Base-by-base conservation (phyloP, 2,329 filamentous ascomycete species). In the Aureobasidium sp. region DNA sequence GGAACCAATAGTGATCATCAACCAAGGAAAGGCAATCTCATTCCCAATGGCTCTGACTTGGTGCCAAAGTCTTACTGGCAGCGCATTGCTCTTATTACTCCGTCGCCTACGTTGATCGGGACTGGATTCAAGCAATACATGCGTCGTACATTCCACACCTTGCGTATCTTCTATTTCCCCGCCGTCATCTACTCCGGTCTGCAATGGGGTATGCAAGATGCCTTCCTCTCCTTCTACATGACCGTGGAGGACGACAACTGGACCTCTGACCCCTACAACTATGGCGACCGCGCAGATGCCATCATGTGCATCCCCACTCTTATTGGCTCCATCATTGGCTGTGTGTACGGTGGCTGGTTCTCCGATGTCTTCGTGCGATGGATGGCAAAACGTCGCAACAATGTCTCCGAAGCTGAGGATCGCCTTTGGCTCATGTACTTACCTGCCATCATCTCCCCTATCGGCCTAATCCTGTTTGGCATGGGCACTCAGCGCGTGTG, bases 201-300 rank as follows among this genome's bases (percentile, higher is more conserved):
- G 27, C 82, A 84, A 67, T 85, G 82, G 82, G 82, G 82, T 4
- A 75, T 80, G 34, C 83, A 85, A 69, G 82, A 84, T 65, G 81
- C 82, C n/a, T 84, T 82, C 71, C 72, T 85, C 26, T 81, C 80
- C 1, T 84, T 85, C 68, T 84, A 85, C 65, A 73, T 84, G 36
- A 85, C 82, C 0, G 76, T 84, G 1, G 77, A 84, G 67, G 80
- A 85, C 66, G 81, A 83, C 64, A 79, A 79, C 65, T 84, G 81
- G 79, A 79, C 78, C 29, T 77, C 72, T 0, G 71, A 74, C 10
- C 83, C 83, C 0, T 85, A 80, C 77, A 79, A 82, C 69, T 85
- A 85, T 68, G 75, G 72, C 39, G 77, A 82, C 62, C 77, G 78
- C 1, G 77, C 77, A 2, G 79, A 82, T 3, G 82, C 81, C 1